These are phyloP conservation scores for Aspergillus calidoustus DNA, from an alignment of 2,329 filamentous ascomycete genomes.

Conservation along the genomic window DNA sequence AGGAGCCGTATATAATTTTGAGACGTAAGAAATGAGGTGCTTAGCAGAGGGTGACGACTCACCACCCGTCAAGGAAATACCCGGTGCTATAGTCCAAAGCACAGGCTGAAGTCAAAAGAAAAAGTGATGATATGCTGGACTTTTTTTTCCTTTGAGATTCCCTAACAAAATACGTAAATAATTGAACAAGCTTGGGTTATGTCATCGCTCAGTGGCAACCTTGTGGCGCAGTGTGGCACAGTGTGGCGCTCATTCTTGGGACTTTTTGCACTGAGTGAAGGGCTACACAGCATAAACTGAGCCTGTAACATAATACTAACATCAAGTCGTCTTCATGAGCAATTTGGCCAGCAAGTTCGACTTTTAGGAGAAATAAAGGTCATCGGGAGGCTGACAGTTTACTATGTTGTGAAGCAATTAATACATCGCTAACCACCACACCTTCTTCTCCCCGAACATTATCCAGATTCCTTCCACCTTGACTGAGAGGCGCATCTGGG, in stretches of 20 bases:
- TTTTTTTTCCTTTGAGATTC: slow-evolving; percentile 14
- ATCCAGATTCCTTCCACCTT: too few species aligned
- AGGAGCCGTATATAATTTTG: background rate
- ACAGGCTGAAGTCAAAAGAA: background rate
- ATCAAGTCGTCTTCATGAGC: background rate
- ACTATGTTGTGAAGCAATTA: too few species aligned
- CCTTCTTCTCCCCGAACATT: too few species aligned
- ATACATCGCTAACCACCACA: too few species aligned
- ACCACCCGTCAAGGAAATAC: background rate
- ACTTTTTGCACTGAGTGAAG: too few species aligned
- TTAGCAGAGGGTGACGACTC: background rate
- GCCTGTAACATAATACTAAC: background rate
- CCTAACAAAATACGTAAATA: slow-evolving; percentile 21
- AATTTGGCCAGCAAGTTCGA: background rate
- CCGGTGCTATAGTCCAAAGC: background rate
- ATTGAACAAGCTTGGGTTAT: slow-evolving; percentile 12
- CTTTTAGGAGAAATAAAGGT: too few species aligned
- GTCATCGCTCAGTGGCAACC: slow-evolving; percentile 32
- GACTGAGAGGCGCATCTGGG: background rate
- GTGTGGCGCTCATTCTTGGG: background rate
- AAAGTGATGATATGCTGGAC: slow-evolving; percentile 14
- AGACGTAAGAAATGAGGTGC: background rate
- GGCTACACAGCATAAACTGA: too few species aligned
- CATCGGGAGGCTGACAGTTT: too few species aligned
- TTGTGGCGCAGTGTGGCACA: slow-evolving; percentile 25